These are phyloP conservation scores for Apophysomyces elegans DNA, from an alignment of 371 early-diverging fungal species.

Conservation along the genomic window DNA sequence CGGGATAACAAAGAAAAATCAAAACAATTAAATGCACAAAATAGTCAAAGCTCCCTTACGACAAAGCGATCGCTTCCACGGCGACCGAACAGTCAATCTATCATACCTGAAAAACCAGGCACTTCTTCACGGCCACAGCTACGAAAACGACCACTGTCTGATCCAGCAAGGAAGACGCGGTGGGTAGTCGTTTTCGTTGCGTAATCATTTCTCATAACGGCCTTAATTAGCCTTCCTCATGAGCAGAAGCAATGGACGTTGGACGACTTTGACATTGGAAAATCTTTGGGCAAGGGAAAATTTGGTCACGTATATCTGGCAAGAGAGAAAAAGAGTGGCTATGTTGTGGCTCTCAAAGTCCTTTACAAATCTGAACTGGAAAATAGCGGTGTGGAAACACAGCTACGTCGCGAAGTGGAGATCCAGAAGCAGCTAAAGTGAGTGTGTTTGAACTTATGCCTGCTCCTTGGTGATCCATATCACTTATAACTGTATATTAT, in stretches of 20 bases:
- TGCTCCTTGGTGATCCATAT: background rate
- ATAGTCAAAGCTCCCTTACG: background rate
- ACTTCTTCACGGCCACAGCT: background rate
- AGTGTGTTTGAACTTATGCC: background rate
- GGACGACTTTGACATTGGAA: conserved; percentile 97
- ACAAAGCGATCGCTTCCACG: background rate
- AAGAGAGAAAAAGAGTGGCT: conserved; percentile 87
- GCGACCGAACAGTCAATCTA: background rate
- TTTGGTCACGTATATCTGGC: conserved; percentile 99
- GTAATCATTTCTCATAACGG: background rate
- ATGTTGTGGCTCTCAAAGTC: conserved; percentile 93
- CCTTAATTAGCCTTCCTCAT: conserved; percentile 1
- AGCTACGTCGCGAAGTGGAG: conserved; percentile 89
- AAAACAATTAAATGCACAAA: background rate
- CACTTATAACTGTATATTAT: background rate
- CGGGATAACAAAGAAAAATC: background rate
- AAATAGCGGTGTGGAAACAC: conserved; percentile 29
- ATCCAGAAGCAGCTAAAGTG: conserved; percentile 63
- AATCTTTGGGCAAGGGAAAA: conserved; percentile 93
- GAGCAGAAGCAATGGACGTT: conserved; percentile 73
- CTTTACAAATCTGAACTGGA: conserved; percentile 85
- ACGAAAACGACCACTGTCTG: background rate
- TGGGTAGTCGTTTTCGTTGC: background rate
- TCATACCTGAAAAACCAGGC: background rate
- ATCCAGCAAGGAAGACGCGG: conserved; percentile 4